These are phyloP conservation scores for Pholiota adiposa DNA, from an alignment of 1,284 basidiomycete genomes.

Conservation along the genomic window DNA sequence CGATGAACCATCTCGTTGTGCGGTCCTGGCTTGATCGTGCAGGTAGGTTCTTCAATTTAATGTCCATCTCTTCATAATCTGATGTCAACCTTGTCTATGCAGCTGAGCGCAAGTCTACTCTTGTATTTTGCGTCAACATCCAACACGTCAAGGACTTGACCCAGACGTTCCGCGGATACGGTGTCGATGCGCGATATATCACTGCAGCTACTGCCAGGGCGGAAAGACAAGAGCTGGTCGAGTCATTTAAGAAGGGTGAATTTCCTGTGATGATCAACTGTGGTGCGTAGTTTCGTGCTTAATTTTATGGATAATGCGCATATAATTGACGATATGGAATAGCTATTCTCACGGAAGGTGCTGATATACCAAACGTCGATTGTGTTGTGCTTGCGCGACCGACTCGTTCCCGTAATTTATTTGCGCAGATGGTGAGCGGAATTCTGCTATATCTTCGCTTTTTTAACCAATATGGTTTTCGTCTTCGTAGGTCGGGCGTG, in stretches of 20 bases:
- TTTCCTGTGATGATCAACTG: constrained; percentile 95
- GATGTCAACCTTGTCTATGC: constrained; percentile 11
- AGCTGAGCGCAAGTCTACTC: constrained; percentile 79
- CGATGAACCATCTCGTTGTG: constrained; percentile 79
- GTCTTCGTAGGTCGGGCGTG: constrained; percentile 79
- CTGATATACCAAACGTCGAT: constrained; percentile 92
- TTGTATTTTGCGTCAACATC: constrained; percentile 91
- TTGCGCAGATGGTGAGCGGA: constrained; percentile 91
- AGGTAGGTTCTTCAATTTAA: constrained; percentile 39
- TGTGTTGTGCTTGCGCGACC: constrained; percentile 88
- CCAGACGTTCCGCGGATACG: constrained; percentile 71
- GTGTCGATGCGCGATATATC: constrained; percentile 87
- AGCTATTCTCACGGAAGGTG: constrained; percentile 92
- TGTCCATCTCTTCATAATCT: constrained; percentile 1
- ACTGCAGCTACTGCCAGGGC: constrained; percentile 70
- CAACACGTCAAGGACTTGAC: constrained; percentile 85
- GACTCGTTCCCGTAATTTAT: constrained; percentile 87
- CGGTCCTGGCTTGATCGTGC: constrained; percentile 84
- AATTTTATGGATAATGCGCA: background rate
- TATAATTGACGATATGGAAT: constrained; percentile 1
- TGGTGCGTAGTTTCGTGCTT: constrained; percentile 49
- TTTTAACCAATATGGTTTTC: background rate
- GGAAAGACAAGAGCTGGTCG: constrained; percentile 71
- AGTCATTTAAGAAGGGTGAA: constrained; percentile 69
- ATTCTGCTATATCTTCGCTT: background rate